Evolutionary conservation across 352 stramenopile genomes (phyloP).

Genomic region (Globisporangium paroecandrum): DNA sequence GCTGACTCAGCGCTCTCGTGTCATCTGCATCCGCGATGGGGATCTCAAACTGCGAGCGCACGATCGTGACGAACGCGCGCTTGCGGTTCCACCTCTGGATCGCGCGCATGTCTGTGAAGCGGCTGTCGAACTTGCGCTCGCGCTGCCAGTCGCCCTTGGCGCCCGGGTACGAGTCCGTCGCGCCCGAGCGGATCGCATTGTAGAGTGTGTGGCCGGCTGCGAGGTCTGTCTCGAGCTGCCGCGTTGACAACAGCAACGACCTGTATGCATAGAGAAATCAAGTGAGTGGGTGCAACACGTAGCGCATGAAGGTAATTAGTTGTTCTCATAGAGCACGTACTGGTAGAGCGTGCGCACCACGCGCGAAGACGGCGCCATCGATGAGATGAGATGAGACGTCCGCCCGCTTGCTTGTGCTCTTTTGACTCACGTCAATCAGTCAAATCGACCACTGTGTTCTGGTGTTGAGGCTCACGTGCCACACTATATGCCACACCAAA

Average conservation of each 20-base stretch:
- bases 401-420: neutral
- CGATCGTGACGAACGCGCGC: conserved; percentile 35
- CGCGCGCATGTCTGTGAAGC: conserved; percentile 47
- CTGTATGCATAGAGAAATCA: conserved; percentile 18
- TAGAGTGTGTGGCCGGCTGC: conserved; percentile 47
- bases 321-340: conserved; percentile 12
- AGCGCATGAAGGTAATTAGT: too few species aligned
- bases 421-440: neutral
- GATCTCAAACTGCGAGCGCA: conserved; percentile 49
- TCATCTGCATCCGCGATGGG: conserved; percentile 27
- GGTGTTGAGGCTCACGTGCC: neutral
- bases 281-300: neutral
- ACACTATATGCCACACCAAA: neutral
- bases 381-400: too few species aligned
- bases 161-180: conserved; percentile 56
- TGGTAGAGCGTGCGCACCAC: conserved; percentile 43
- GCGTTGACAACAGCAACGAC: conserved; percentile 47
- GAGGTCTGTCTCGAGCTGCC: conserved; percentile 54
- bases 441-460: neutral
- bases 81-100: conserved; percentile 27
- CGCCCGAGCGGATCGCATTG: conserved; percentile 61
- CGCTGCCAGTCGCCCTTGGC: conserved; percentile 74
- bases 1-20: conserved; percentile 26
- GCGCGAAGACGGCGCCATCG: conserved; percentile 18
- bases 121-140: conserved; percentile 53